Evolutionary conservation across 352 stramenopile species (phyloP).

Genomic region (Saprolegnia parasitica): DNA sequence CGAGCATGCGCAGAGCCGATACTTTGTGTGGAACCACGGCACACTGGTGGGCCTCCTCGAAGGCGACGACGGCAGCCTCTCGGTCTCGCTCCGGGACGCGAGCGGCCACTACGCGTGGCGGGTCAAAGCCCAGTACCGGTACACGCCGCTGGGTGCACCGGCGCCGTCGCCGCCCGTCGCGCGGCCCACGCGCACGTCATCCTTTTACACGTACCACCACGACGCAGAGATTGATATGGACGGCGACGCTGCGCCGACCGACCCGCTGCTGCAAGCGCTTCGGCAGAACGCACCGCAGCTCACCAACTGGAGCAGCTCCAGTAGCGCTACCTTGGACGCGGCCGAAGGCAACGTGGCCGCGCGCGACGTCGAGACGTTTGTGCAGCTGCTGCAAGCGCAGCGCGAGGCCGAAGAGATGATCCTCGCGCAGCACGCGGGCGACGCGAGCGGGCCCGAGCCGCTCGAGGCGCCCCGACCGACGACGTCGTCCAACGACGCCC

Average conservation of each 20-base stretch:
- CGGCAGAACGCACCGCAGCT: conserved; percentile 17
- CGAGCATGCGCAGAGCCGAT: conserved; percentile 55
- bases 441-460: conserved; percentile 54
- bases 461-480: conserved; percentile 51
- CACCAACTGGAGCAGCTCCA: conserved; percentile 12
- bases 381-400: conserved; percentile 18
- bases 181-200: not conserved
- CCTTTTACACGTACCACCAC: not conserved
- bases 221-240: not conserved
- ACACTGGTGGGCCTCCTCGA: conserved; percentile 78
- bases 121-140: conserved; percentile 54
- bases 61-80: conserved; percentile 46
- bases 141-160: conserved; percentile 3
- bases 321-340: not conserved
- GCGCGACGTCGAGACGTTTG: conserved; percentile 2
- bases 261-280: conserved; percentile 22
- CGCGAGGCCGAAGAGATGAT: conserved; percentile 32
- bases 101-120: conserved; percentile 77
- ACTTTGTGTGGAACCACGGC: conserved; percentile 79
- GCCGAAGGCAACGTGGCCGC: conserved; percentile 17
- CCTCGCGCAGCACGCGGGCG: conserved; percentile 37
- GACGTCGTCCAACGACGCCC: conserved; percentile 16
- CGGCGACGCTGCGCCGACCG: not conserved
- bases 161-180: not conserved
- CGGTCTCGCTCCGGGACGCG: conserved; percentile 72